A percentile compares a stretch with the other conserved stretches of the same genome.
Conservation (phyloP, 257 asterid genomes). For the Solanum boliviense region DNA sequence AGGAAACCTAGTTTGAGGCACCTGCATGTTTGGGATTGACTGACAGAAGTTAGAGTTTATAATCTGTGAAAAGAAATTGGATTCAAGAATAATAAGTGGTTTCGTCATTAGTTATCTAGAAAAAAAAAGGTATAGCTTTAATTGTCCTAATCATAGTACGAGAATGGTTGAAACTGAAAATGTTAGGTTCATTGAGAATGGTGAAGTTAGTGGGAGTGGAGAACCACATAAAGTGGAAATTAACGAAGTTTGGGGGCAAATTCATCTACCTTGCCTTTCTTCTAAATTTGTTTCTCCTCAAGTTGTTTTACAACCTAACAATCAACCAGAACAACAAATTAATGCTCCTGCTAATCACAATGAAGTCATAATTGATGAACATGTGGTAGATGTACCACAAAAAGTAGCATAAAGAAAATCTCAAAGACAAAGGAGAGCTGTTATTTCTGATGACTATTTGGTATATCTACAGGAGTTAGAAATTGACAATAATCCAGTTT, state of each 20-base stretch:
- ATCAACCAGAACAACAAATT: not conserved
- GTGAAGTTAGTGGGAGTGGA: not conserved
- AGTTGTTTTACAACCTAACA: not conserved
- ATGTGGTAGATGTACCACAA: not conserved
- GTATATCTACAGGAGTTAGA: not conserved
- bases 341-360: not conserved
- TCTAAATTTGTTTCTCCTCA: not conserved
- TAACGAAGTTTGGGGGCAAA: not conserved
- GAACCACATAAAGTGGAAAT: not conserved
- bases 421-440: not conserved
- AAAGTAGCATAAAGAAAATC: not conserved
- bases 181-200: not conserved
- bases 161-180: too few species aligned
- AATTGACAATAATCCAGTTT: too few species aligned
- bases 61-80: not conserved
- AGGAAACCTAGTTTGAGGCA: not conserved
- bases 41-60: not conserved
- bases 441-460: not conserved
- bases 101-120: not conserved
- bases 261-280: not conserved
- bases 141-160: not conserved
- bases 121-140: not conserved
- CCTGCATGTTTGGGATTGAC: not conserved
- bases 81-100: too few species aligned
- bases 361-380: not conserved